Evolutionary conservation across 192 early-diverging fungal genomes (phyloP), one percentile per base, ranked within the genome.

Genomic region (Geosiphon pyriformis): DNA sequence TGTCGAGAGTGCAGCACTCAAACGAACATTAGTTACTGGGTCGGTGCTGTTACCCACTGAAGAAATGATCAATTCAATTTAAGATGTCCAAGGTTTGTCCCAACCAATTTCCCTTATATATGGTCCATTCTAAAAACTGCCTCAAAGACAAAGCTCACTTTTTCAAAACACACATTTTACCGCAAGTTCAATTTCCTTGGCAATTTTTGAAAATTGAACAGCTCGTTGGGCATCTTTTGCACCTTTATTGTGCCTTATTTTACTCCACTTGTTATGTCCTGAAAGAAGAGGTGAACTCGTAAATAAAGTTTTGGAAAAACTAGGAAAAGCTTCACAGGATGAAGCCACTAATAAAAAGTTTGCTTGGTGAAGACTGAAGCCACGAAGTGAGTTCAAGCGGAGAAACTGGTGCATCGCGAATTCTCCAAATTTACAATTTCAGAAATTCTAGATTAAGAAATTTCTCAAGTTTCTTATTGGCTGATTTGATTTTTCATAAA

Each of bases 241-340:
- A 12, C 82, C 82, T 70, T 88, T 83, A 12, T 69, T 79, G 58
- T 82, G 80, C 55, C 73, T 78, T 31, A 88, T 77, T 74, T 86
- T 85, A 61, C 80, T 79, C 84, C 86, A 86, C 69, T 85, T 83
- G 46, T 85, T 85, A 59, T 86, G 83, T 12, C 83, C 86, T 1
- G 76, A 60, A 50, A 68, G n/a, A n/a, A n/a, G n/a, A n/a, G n/a
- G n/a, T n/a, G n/a, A n/a, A n/a, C n/a, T n/a, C n/a, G n/a, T n/a
- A n/a, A n/a, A n/a, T n/a, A n/a, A n/a, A n/a, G n/a, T n/a, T n/a
- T n/a, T n/a, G n/a, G n/a, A n/a, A n/a, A n/a, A n/a, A n/a, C n/a
- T n/a, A n/a, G n/a, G n/a, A n/a, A n/a, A n/a, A n/a, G n/a, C n/a
- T n/a, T n/a, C n/a, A n/a, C n/a, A n/a, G n/a, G n/a, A n/a, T n/a